phyloP scores from a whole-genome alignment of 345 rosid species.

The Brassica incana region DNA sequence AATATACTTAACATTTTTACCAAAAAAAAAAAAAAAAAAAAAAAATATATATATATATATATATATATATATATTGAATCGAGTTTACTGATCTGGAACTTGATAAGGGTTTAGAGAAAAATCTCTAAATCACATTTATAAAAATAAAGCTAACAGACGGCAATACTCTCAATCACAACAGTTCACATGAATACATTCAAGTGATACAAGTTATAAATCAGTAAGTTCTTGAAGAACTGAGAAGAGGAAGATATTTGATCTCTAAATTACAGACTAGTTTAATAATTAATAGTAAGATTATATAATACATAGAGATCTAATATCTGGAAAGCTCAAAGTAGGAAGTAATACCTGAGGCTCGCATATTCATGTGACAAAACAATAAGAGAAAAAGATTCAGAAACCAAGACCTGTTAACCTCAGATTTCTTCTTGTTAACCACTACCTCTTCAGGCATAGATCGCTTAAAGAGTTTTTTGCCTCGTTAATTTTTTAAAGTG shows the following conservation, averaged over 20 bases:
- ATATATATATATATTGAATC: neutral
- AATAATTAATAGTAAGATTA: neutral
- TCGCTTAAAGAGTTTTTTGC: conserved; percentile 15
- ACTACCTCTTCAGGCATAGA: conserved; percentile 40
- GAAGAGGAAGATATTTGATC: conserved; percentile 6
- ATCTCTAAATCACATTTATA: neutral
- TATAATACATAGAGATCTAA: conserved; percentile 7
- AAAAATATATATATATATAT: too few species aligned
- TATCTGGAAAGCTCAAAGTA: neutral
- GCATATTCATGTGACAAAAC: neutral
- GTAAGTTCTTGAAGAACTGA: neutral
- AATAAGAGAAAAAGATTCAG: neutral
- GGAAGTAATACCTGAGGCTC: neutral
- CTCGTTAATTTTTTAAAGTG: conserved; percentile 1
- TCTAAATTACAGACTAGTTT: neutral
- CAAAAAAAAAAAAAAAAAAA: too few species aligned
- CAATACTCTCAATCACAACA: neutral
- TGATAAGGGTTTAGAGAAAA: neutral
- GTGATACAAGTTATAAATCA: neutral
- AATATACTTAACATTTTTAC: too few species aligned
- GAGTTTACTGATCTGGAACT: conserved; percentile 10
- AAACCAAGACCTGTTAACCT: conserved; percentile 30
- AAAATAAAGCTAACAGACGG: neutral
- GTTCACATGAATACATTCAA: neutral
- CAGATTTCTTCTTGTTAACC: conserved; percentile 26